Base-by-base conservation (phyloP, 768 basidiomycete species). In the Suillus occidentalis region DNA sequence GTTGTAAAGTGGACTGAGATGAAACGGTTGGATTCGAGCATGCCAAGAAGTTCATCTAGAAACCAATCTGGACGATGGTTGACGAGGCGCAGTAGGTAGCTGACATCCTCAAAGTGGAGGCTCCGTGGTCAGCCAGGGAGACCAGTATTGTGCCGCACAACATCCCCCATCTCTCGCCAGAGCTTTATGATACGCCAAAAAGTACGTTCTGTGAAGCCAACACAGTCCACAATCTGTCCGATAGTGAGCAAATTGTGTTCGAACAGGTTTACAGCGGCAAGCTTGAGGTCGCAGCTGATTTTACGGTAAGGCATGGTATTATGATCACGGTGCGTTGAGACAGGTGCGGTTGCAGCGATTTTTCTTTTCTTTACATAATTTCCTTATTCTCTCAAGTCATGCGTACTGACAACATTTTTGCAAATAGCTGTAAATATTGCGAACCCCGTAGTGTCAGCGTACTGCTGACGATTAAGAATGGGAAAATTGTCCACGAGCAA, bases 211-310 rank as follows among this genome's bases (percentile, higher is more conserved):
- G 69, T 70, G 34, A 77, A 65, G 20, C 66, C 65, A 18, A 68
- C 22, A 63, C 68, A 72, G 64, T 64, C 70, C 2, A 74, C 63
- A 57, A 77, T 75, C 14, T 71, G 57, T 31, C 10, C 13, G 4
- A 61, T 20, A 61, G 60, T 22, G 20, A 61, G 40, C 6, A 61
- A 28, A 20, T 40, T n/a, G 3, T 18, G 7, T 40, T 63, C 40
- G 14, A 16, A 57, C 36, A 63, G 53, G 14, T 37, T 20, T 20
- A 63, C 31, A 22, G 62, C 53, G 1, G 62, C 53, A 63, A 63
- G 36, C 40, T 63, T 57, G 37, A 63, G 25, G 34, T 57, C 22
- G 12, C 3, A 7, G 10, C 16, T 28, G n/a, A 63, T 56, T 42
- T 56, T 45, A 22, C 25, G 14, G 25, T 28, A 61, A 20, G 47